Evolutionary conservation across 352 stramenopile species (phyloP).

Genomic region (Globisporangium radiosum): DNA sequence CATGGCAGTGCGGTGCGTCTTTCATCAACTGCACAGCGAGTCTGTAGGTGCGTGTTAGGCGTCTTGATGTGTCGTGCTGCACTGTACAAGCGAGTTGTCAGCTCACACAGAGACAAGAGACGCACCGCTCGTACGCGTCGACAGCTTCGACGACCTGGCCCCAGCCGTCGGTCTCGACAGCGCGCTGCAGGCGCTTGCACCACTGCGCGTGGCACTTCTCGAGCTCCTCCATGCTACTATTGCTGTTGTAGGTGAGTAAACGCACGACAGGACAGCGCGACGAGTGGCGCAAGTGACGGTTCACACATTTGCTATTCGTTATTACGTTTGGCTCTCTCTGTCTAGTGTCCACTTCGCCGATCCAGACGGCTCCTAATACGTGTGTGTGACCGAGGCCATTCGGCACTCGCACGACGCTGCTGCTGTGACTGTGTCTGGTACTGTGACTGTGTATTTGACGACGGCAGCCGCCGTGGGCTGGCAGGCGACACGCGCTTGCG

Average conservation of each 20-base stretch:
- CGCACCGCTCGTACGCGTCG: constrained; percentile 65
- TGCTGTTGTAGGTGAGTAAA: background rate
- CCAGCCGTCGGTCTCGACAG: constrained; percentile 58
- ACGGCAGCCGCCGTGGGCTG: background rate
- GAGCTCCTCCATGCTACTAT: constrained; percentile 30
- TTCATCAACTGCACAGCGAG: constrained; percentile 30
- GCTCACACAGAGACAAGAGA: background rate
- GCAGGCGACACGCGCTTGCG: constrained; percentile 42
- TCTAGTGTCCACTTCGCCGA: background rate
- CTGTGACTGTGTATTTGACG: background rate
- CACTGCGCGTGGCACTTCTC: constrained; percentile 43
- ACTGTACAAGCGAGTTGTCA: too few species aligned
- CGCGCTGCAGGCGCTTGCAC: constrained; percentile 48
- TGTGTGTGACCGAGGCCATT: background rate
- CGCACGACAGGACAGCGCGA: background rate
- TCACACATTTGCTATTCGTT: too few species aligned
- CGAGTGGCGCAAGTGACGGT: background rate
- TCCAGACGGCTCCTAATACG: background rate
- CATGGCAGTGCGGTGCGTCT: constrained; percentile 30
- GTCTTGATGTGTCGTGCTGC: too few species aligned
- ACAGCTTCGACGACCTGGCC: constrained; percentile 69
- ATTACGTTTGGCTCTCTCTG: background rate
- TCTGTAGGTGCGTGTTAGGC: constrained; percentile 12
- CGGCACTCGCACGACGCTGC: background rate
- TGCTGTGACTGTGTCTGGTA: background rate